A percentile compares a stretch with the other conserved stretches of the same genome.
phyloP scores from a whole-genome alignment of 1,284 basidiomycete genomes.

The Rhizopogon parksii region DNA sequence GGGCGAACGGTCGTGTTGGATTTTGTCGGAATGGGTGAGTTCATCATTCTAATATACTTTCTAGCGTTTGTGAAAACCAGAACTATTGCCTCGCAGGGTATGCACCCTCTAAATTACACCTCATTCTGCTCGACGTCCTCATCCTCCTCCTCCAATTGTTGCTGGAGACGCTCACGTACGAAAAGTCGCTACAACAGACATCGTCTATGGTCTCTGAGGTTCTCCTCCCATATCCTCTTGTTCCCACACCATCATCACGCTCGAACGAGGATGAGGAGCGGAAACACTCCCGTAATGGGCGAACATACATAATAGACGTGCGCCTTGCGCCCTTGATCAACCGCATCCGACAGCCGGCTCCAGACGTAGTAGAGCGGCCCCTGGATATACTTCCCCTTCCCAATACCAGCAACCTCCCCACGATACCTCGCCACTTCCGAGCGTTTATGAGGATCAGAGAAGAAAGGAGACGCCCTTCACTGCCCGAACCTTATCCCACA shows the following conservation, averaged over 20 bases:
- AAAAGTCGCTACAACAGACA: slow-evolving; percentile 37
- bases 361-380: slow-evolving; percentile 29
- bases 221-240: slow-evolving; percentile 17
- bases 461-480: slow-evolving; percentile 30
- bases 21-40: slow-evolving; percentile 69
- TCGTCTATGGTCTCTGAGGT: slow-evolving; percentile 25
- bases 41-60: not conserved
- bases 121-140: slow-evolving; percentile 57
- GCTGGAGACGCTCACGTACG: slow-evolving; percentile 61
- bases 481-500: slow-evolving; percentile 25
- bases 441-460: slow-evolving; percentile 44
- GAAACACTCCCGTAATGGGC: slow-evolving; percentile 21
- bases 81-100: slow-evolving; percentile 35
- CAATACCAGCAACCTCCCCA: slow-evolving; percentile 48
- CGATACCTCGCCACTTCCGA: slow-evolving; percentile 43
- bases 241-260: slow-evolving; percentile 16
- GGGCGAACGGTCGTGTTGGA: slow-evolving; percentile 61
- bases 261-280: slow-evolving; percentile 22
- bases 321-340: slow-evolving; percentile 43
- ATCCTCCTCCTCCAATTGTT: slow-evolving; percentile 60
- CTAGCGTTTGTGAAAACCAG: not conserved
- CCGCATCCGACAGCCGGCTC: slow-evolving; percentile 48
- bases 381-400: slow-evolving; percentile 48
- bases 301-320: slow-evolving; percentile 55
- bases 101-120: slow-evolving; percentile 52